Conservation (phyloP, 345 rosid species). For the Rhodomyrtus tomentosa region DNA sequence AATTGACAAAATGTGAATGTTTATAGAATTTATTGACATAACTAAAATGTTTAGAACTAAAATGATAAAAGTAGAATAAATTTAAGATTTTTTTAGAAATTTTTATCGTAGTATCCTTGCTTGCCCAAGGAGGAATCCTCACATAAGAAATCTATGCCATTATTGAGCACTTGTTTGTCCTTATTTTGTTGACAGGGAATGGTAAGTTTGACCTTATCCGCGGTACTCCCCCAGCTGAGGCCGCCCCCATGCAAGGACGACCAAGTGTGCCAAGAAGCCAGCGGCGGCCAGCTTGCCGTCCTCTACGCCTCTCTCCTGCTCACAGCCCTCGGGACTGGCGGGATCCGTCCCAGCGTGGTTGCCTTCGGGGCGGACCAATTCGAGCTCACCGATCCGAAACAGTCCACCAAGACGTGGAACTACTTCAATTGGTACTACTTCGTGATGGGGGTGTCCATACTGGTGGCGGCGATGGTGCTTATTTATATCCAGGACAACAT, state of each 20-base stretch:
- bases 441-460: conserved; percentile 56
- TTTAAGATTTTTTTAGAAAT: too few relatives aligned
- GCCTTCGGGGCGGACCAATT: conserved; percentile 85
- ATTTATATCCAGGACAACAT: conserved; percentile 63
- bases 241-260: conserved; percentile 64
- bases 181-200: conserved; percentile 37
- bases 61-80: too few relatives aligned
- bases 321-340: conserved; percentile 80
- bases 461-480: conserved; percentile 58
- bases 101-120: too few relatives aligned
- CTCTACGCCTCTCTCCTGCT: conserved; percentile 61
- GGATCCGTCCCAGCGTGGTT: conserved; percentile 77
- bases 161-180: background rate
- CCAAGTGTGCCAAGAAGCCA: conserved; percentile 49
- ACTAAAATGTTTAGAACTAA: too few relatives aligned
- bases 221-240: conserved; percentile 55
- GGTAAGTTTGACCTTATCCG: conserved; percentile 53
- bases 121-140: background rate
- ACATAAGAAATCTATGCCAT: background rate
- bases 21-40: too few relatives aligned
- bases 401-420: conserved; percentile 51
- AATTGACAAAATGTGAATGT: too few relatives aligned
- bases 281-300: conserved; percentile 18
- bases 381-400: conserved; percentile 16
- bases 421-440: conserved; percentile 91